Percentiles rank a stretch among this genome's conserved stretches.
Evolutionary conservation across 306 rosid species (phyloP).

Genomic region (Gastrolobium villosum): DNA sequence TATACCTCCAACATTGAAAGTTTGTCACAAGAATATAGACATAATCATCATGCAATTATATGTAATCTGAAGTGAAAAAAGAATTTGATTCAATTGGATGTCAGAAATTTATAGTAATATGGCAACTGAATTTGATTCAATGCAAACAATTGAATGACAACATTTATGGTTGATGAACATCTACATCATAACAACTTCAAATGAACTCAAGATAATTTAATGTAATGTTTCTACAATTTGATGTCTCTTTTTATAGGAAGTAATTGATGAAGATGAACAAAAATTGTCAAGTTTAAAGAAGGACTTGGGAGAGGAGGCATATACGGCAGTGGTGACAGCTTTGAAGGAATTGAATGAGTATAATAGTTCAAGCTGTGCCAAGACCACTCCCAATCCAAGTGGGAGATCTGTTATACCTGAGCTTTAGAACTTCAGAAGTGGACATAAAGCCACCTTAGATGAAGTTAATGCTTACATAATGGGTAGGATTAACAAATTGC

Average conservation of each 20-base stretch:
- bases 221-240: neutral
- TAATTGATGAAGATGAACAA: conserved; percentile 21
- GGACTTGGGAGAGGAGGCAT: conserved; percentile 18
- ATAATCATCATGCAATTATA: neutral
- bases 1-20: neutral
- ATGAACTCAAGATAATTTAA: neutral
- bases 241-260: neutral
- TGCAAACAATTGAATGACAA: neutral
- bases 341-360: conserved; percentile 9
- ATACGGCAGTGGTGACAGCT: conserved; percentile 11
- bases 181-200: neutral
- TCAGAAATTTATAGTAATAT: neutral
- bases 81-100: conserved; percentile 11
- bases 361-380: neutral
- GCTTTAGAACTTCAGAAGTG: conserved; percentile 20
- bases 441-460: neutral
- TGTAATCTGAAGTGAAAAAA: neutral
- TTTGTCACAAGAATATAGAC: neutral
- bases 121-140: neutral
- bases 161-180: neutral
- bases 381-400: neutral
- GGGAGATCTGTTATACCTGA: neutral
- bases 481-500: neutral
- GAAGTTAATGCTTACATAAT: neutral
- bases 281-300: neutral